Percentiles rank a stretch among this genome's conserved stretches.
Evolutionary conservation across 805 yeast genomes (phyloP).

Genomic region (Starmerella geochares): DNA sequence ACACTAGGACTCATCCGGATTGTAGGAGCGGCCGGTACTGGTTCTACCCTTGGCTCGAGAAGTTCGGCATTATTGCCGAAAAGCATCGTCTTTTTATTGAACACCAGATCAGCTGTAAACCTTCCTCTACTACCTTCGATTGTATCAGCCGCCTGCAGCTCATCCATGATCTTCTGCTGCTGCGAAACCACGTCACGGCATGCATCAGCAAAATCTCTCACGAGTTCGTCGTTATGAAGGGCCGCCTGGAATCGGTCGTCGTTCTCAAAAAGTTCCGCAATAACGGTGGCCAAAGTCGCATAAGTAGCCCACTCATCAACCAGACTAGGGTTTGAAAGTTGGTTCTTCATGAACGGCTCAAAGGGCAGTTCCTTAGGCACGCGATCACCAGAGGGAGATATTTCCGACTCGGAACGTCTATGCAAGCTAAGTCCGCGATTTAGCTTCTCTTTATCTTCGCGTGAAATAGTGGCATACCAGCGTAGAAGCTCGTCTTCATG

Average conservation of each 20-base stretch:
- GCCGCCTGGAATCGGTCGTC: neutral
- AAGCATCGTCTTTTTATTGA: constrained; percentile 19
- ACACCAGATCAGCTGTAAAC: constrained; percentile 8
- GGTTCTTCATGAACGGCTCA: constrained; percentile 26
- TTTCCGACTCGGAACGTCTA: neutral
- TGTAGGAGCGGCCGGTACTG: neutral
- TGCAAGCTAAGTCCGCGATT: neutral
- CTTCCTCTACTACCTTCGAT: constrained; percentile 16
- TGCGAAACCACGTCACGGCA: constrained; percentile 15
- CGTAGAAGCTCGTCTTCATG: constrained; percentile 51
- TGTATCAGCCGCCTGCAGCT: constrained; percentile 28
- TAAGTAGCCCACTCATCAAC: constrained; percentile 30
- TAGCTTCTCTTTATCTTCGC: constrained; percentile 1
- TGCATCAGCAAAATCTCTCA: constrained; percentile 13
- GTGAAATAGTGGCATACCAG: constrained; percentile 61
- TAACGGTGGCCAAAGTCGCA: constrained; percentile 26
- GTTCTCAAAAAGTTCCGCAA: neutral
- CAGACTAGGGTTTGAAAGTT: constrained; percentile 31
- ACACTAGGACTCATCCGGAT: neutral
- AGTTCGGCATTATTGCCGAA: constrained; percentile 17
- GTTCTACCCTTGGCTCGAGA: constrained; percentile 8
- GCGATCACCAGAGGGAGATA: constrained; percentile 17
- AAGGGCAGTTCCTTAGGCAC: constrained; percentile 24
- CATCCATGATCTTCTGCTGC: constrained; percentile 6
- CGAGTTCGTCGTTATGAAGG: constrained; percentile 12